Percentiles rank a stretch among this genome's conserved stretches.
phyloP scores from a whole-genome alignment of 306 rosid genomes.

The Spatholobus suberectus region DNA sequence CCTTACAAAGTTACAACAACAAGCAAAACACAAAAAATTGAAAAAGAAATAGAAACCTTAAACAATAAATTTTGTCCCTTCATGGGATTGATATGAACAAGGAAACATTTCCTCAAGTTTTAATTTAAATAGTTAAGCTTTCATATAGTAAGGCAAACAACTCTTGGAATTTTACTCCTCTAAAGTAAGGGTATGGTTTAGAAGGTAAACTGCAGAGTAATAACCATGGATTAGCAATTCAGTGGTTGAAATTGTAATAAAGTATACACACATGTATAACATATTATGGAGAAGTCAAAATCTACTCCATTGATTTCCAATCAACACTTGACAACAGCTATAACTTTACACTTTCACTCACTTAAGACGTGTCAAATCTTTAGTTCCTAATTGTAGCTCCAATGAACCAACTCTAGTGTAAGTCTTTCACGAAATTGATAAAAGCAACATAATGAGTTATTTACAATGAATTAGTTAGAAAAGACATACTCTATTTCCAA shows the following conservation, averaged over 20 bases:
- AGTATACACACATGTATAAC: background rate
- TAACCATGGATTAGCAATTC: background rate
- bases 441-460: conserved; percentile 15
- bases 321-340: background rate
- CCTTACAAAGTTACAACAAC: background rate
- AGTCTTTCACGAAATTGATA: conserved; percentile 12
- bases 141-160: background rate
- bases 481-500: conserved; percentile 54
- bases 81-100: background rate
- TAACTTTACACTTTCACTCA: background rate
- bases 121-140: background rate
- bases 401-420: background rate
- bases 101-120: background rate
- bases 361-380: background rate
- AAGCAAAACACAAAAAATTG: background rate
- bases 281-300: background rate
- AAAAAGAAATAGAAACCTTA: background rate
- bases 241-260: background rate
- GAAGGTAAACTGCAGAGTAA: background rate
- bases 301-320: background rate
- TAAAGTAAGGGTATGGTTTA: background rate
- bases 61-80: background rate
- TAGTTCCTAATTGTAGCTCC: background rate
- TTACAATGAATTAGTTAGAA: conserved; percentile 4
- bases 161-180: background rate